Conservation (phyloP, 2,329 filamentous ascomycete genomes). For the Ambrosiella beaveri region DNA sequence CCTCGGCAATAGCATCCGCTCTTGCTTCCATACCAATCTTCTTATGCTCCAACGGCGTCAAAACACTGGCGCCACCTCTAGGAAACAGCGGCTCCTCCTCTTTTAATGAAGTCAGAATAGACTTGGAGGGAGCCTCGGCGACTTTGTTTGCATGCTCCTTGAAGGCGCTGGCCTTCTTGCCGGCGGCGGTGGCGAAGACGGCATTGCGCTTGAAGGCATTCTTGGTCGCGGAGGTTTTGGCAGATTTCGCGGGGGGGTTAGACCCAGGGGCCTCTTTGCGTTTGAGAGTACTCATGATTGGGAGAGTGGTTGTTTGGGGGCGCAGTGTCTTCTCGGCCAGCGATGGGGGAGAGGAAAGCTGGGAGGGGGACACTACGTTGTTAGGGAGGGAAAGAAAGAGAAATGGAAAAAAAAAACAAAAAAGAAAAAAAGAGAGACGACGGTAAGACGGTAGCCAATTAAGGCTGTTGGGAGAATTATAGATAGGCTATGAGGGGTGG, state of each 20-base stretch:
- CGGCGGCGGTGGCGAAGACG: constrained; percentile 12
- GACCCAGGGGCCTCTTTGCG: constrained; percentile 39
- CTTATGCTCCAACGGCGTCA: constrained; percentile 89
- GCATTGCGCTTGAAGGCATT: constrained; percentile 27
- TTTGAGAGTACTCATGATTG: constrained; percentile 36
- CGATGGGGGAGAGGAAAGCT: background rate
- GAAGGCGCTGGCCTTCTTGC: constrained; percentile 20
- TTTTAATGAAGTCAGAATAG: constrained; percentile 32
- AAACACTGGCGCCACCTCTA: constrained; percentile 72
- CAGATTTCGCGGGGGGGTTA: constrained; percentile 30
- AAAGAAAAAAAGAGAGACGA: background rate
- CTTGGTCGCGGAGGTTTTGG: constrained; percentile 24
- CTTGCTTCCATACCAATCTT: constrained; percentile 90
- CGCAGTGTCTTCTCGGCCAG: constrained; percentile 7
- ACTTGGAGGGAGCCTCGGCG: constrained; percentile 18
- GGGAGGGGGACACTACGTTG: constrained; percentile 4
- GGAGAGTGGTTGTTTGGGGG: constrained; percentile 1
- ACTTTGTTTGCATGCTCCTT: constrained; percentile 21
- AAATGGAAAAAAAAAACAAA: background rate
- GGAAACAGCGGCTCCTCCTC: constrained; percentile 86
- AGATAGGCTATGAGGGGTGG: too few relatives aligned
- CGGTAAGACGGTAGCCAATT: background rate
- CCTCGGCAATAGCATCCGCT: constrained; percentile 79
- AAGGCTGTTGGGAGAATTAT: too few relatives aligned
- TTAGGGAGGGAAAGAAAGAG: background rate